These are phyloP conservation scores for Eimeria tenella DNA, from an alignment of 169 alveolate species.

Conservation along the genomic window DNA sequence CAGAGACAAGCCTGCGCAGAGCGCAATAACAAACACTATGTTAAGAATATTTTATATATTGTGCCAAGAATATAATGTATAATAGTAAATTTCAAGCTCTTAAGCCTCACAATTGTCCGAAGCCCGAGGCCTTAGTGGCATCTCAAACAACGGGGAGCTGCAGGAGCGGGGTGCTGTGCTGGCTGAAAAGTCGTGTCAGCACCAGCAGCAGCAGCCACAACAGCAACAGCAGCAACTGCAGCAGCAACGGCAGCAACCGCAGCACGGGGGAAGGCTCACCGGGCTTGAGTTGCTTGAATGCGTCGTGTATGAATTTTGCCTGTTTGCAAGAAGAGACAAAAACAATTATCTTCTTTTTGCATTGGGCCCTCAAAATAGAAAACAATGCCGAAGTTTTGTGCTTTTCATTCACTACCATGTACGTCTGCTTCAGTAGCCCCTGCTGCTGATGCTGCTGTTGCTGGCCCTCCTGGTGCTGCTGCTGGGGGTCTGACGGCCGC, in stretches of 20 bases:
- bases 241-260: neutral
- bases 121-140: too few relatives aligned
- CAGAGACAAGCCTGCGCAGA: slow-evolving; percentile 74
- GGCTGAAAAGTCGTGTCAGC: neutral
- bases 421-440: slow-evolving; percentile 88
- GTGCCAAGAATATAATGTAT: too few relatives aligned
- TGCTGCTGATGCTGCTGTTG: slow-evolving; percentile 81
- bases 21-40: too few relatives aligned
- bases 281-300: slow-evolving; percentile 96
- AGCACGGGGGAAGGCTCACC: slow-evolving; percentile 86
- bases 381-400: slow-evolving; percentile 94
- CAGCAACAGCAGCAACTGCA: neutral
- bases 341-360: slow-evolving; percentile 91
- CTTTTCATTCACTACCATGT: slow-evolving; percentile 90
- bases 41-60: too few relatives aligned
- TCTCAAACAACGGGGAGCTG: too few relatives aligned
- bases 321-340: slow-evolving; percentile 96
- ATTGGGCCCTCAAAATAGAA: slow-evolving; percentile 94
- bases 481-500: slow-evolving; percentile 39
- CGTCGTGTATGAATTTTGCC: slow-evolving; percentile 97
- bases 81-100: too few relatives aligned
- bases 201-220: neutral
- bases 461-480: slow-evolving; percentile 38
- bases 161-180: too few relatives aligned
- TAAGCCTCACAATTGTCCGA: too few relatives aligned